Evolutionary conservation across 257 asterid species (phyloP), one percentile per base, ranked within the genome.

Genomic region (Penstemon newberryi): DNA sequence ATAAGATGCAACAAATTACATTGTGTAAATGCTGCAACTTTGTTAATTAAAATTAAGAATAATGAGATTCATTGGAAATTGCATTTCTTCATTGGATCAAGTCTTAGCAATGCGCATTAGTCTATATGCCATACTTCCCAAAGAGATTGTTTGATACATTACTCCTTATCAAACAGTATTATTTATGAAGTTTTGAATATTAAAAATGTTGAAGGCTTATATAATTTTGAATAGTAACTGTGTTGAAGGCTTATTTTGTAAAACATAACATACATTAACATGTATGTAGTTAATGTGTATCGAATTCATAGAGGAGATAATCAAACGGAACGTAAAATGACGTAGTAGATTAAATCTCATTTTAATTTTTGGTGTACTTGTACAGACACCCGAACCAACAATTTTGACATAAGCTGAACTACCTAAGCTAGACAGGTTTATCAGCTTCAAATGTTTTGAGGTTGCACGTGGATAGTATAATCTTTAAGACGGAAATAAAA

Each of bases 231-330:
- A 25, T 25, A 25, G 33, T 25, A 25, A 25, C 33, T 25, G 2
- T 25, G 1, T 2, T 25, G 33, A 25, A 25, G 33, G 33, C 33
- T 25, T 25, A 1, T 25, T 25, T 25, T 25, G 33, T 25, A 25
- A 25, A 25, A 25, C 33, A 25, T 25, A 25, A 25, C 33, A 25
- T 25, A 25, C 33, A 25, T 25, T 25, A 25, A 25, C 33, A 25
- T 25, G 33, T 25, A 25, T 25, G 33, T 25, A 25, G 33, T 25
- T 25, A 25, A 25, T 25, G 33, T 1, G 33, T 25, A 1, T 25
- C 33, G 50, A 45, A 61, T 11, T 25, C 46, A 65, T 72, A 19
- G 52, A 47, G 10, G 40, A 57, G 42, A 65, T 57, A 33, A 59
- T 41, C 67, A 49, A 39, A 41, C 9, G 39, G 37, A 43, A 11